A percentile compares a stretch with the other conserved stretches of the same genome.
These are phyloP conservation scores for Candida boidinii DNA, from an alignment of 805 yeast genomes.

Conservation along the genomic window DNA sequence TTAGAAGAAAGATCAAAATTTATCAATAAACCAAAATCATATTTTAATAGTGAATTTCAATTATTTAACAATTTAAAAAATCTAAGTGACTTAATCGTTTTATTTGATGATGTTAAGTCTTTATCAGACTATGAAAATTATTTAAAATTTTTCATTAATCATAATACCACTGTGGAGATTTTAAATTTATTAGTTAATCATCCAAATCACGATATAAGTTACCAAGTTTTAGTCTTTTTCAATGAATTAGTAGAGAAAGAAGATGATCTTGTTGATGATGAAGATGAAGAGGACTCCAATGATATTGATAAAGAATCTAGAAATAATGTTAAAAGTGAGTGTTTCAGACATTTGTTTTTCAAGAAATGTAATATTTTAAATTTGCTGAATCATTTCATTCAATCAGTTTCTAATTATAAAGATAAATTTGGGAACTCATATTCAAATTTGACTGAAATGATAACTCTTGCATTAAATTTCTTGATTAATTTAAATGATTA, in stretches of 20 bases:
- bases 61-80: slow-evolving; percentile 10
- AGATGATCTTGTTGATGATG: slow-evolving; percentile 2
- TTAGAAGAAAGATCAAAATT: too few species aligned
- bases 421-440: too few species aligned
- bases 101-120: slow-evolving; percentile 5
- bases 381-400: background rate
- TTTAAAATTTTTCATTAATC: slow-evolving; percentile 2
- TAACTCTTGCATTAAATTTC: background rate
- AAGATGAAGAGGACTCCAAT: slow-evolving; percentile 4
- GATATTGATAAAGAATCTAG: slow-evolving; percentile 1
- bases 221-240: slow-evolving; percentile 7
- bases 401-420: background rate
- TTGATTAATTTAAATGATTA: background rate
- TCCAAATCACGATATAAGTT: slow-evolving; percentile 10
- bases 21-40: too few species aligned
- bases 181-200: slow-evolving; percentile 8
- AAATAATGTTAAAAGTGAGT: background rate
- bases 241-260: slow-evolving; percentile 7
- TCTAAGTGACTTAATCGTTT: slow-evolving; percentile 11
- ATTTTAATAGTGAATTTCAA: slow-evolving; percentile 13
- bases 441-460: too few species aligned
- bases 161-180: slow-evolving; percentile 5
- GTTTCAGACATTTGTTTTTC: background rate
- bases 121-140: slow-evolving; percentile 7
- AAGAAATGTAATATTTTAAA: background rate